phyloP scores from a whole-genome alignment of 2,329 filamentous ascomycete species.

The Albifimbria verrucaria region DNA sequence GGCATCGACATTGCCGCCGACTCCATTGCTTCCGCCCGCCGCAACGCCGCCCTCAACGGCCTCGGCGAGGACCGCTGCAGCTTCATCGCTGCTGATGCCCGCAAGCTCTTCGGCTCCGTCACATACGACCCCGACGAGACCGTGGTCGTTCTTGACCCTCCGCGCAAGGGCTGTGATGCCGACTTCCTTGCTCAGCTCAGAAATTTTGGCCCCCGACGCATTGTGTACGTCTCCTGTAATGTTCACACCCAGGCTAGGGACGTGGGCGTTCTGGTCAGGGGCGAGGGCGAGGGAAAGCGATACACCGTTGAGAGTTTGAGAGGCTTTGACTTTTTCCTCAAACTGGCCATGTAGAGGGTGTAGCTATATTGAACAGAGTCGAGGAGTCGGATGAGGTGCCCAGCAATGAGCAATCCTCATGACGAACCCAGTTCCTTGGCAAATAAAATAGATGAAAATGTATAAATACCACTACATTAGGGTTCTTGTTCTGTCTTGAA shows the following conservation, averaged over 20 bases:
- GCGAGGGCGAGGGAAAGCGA: constrained; percentile 45
- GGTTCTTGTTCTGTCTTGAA: neutral
- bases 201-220: constrained; percentile 69
- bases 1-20: constrained; percentile 86
- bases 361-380: constrained; percentile 60
- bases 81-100: constrained; percentile 88
- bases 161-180: constrained; percentile 88
- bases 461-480: neutral
- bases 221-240: constrained; percentile 96
- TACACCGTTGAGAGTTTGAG: constrained; percentile 89
- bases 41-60: constrained; percentile 75
- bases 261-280: constrained; percentile 80
- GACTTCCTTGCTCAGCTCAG: constrained; percentile 81
- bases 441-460: too few relatives aligned
- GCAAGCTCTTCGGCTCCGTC: constrained; percentile 75
- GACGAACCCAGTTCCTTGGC: too few relatives aligned
- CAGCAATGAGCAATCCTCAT: neutral
- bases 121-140: constrained; percentile 75
- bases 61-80: constrained; percentile 65
- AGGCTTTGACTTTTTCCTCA: constrained; percentile 97
- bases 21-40: constrained; percentile 73
- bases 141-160: constrained; percentile 93
- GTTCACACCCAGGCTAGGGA: constrained; percentile 96
- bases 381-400: constrained; percentile 29
- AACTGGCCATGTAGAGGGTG: constrained; percentile 67